Conservation (phyloP, 2,329 filamentous ascomycete species). For the Fusarium bactridioides region DNA sequence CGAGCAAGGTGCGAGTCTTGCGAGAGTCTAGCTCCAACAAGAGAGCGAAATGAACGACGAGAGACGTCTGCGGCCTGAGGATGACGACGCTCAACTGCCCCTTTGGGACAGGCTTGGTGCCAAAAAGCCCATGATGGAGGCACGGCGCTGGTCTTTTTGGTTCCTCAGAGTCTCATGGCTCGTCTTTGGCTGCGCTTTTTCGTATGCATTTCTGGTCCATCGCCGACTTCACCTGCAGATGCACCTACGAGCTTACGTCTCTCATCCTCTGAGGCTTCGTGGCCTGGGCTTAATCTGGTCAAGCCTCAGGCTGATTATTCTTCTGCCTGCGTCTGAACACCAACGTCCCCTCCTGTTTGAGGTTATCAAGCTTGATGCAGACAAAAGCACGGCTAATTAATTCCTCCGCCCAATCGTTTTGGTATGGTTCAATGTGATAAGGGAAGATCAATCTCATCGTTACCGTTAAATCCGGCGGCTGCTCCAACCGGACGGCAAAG, state of each 20-base stretch:
- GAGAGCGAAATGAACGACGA: slow-evolving; percentile 19
- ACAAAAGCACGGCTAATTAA: slow-evolving; percentile 16
- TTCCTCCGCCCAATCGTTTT: slow-evolving; percentile 22
- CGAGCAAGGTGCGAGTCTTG: slow-evolving; percentile 1
- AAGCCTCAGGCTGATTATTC: slow-evolving; percentile 37
- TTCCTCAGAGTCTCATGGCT: slow-evolving; percentile 7
- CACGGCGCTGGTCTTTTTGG: slow-evolving; percentile 4
- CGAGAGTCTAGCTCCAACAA: not conserved
- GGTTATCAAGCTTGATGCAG: slow-evolving; percentile 21
- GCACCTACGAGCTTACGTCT: slow-evolving; percentile 38
- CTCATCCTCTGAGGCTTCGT: slow-evolving; percentile 31
- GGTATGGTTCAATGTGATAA: slow-evolving; percentile 1
- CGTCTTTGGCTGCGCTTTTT: slow-evolving; percentile 21
- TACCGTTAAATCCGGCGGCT: slow-evolving; percentile 6
- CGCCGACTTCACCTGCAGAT: slow-evolving; percentile 24
- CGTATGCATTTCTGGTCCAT: slow-evolving; percentile 20
- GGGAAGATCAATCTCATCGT: slow-evolving; percentile 4
- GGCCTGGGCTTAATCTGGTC: slow-evolving; percentile 39
- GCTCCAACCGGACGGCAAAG: slow-evolving; percentile 17
- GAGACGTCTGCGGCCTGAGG: slow-evolving; percentile 40
- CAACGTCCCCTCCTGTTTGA: slow-evolving; percentile 24
- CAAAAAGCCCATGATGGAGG: slow-evolving; percentile 32
- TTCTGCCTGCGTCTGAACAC: slow-evolving; percentile 21
- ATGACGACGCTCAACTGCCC: slow-evolving; percentile 44
- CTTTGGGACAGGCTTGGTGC: slow-evolving; percentile 32